Conservation (phyloP, 331 rosid species). For the Pyrus hybrid region DNA sequence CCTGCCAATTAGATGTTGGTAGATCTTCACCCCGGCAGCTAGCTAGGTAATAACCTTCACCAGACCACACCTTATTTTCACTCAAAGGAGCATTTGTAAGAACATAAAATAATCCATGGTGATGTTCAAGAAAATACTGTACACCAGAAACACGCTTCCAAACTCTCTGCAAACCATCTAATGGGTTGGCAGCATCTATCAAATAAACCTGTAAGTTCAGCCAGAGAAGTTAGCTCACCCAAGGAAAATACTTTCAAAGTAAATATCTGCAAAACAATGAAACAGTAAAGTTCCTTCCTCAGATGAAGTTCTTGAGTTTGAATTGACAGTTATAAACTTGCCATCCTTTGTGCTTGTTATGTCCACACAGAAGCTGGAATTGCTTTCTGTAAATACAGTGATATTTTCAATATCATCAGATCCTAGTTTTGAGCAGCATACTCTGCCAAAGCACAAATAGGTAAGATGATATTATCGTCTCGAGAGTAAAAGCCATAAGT, state of each 20-base stretch:
- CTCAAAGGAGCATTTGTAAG: conserved; percentile 75
- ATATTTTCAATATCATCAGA: conserved; percentile 27
- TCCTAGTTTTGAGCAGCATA: conserved; percentile 58
- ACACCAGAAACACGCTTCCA: conserved; percentile 60
- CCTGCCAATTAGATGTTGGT: conserved; percentile 60
- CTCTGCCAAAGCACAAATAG: conserved; percentile 37
- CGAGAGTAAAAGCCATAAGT: neutral
- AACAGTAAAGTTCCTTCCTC: conserved; percentile 74
- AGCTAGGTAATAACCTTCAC: conserved; percentile 70
- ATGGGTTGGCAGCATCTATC: conserved; percentile 60
- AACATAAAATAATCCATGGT: conserved; percentile 67
- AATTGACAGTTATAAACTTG: conserved; percentile 88
- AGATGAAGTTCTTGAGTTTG: conserved; percentile 98
- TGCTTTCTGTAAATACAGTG: conserved; percentile 56
- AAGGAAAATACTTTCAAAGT: conserved; percentile 5
- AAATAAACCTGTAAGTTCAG: conserved; percentile 65
- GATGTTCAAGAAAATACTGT: conserved; percentile 86
- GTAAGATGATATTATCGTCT: neutral
- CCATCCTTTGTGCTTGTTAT: conserved; percentile 94
- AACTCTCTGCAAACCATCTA: conserved; percentile 52
- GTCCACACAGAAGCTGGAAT: conserved; percentile 84
- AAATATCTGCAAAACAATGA: conserved; percentile 15
- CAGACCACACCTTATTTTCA: conserved; percentile 35
- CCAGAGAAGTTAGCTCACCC: conserved; percentile 23
- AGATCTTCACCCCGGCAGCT: conserved; percentile 53